A percentile compares a stretch with the other conserved stretches of the same genome.
These are phyloP conservation scores for Podospora fimiseda DNA, from an alignment of 495 filamentous ascomycete species.

Conservation along the genomic window DNA sequence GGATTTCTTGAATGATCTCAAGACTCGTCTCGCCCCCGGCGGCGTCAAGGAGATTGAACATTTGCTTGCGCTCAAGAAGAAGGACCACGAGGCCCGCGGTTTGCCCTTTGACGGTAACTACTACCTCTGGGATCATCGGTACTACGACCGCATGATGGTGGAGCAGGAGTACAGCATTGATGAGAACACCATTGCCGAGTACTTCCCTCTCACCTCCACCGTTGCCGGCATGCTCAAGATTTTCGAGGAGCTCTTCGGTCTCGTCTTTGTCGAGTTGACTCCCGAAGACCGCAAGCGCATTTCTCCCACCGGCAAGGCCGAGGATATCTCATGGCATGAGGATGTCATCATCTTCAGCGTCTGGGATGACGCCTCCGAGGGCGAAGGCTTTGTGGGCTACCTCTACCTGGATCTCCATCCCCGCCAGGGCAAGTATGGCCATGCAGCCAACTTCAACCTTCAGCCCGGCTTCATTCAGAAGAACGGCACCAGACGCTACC, in stretches of 20 bases:
- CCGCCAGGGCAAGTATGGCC: conserved; percentile 56
- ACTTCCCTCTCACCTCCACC: conserved; percentile 81
- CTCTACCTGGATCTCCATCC: conserved; percentile 60
- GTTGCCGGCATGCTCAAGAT: conserved; percentile 89
- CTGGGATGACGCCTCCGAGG: conserved; percentile 55
- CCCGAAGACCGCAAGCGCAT: conserved; percentile 43
- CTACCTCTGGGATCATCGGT: conserved; percentile 80
- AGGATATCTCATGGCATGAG: conserved; percentile 56
- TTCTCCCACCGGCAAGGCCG: conserved; percentile 47
- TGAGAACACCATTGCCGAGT: conserved; percentile 84
- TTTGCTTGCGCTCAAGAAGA: conserved; percentile 72
- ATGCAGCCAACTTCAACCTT: conserved; percentile 74
- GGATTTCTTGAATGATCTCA: conserved; percentile 76
- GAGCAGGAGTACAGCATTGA: conserved; percentile 87
- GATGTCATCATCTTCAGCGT: conserved; percentile 59
- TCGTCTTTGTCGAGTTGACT: conserved; percentile 79
- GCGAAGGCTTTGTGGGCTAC: conserved; percentile 55
- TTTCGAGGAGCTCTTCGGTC: conserved; percentile 87
- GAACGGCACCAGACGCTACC: conserved; percentile 52
- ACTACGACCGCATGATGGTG: conserved; percentile 87
- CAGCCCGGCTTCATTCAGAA: conserved; percentile 55
- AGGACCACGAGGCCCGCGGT: conserved; percentile 55
- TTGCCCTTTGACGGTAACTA: conserved; percentile 63
- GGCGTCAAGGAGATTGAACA: conserved; percentile 69
- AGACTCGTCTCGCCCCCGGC: conserved; percentile 64